Base-by-base conservation (phyloP, 1,139 yeast species). In the Geotrichum cucujoidarum region DNA sequence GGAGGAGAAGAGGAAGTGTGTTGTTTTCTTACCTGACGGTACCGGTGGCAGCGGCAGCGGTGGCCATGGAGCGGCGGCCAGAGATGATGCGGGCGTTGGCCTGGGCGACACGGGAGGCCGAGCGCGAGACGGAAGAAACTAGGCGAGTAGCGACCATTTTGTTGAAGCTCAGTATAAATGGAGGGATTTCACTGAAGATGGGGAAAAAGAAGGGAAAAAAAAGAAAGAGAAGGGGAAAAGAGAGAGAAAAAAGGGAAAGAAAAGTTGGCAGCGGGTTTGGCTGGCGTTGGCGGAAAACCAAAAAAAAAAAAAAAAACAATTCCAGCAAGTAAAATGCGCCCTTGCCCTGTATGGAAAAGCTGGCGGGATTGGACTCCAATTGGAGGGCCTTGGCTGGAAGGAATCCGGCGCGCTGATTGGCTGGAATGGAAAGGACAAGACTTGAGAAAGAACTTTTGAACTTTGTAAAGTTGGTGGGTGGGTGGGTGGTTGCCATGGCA, bases 21-120 rank as follows among this genome's bases (percentile, higher is more conserved):
- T 25, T 16, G 32, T 20, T 27, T 14, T 83, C 94, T 70, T 82
- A 84, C 94, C 89, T 86, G 68, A 89, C 89, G 73, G 86, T 82
- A 80, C 97, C 97, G 68, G 74, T 73, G 60, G 81, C 74, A 65
- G 87, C 80, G 60, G 90, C 85, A 69, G 90, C 89, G 64, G 95
- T 77, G 64, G 96, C 96, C 74, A 85, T 75, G 70, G 87, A 80
- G 76, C 95, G 87, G 73, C 75, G 72, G 50, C 55, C 51, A 54
- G 82, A 80, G 72, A 24, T 6, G 10, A 79, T 74, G 56, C 71
- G 65, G 64, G 66, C 62, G 76, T 82, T 82, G 70, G 89, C 87
- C 78, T 81, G 84, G 66, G 90, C 94, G 66, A 92, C 92, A 73
- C 81, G 81, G 74, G 83, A 80, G 68, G 95, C 95, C 72, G 85